Conservation (phyloP, 2,329 filamentous ascomycete genomes). For the Epichloe sibirici region DNA sequence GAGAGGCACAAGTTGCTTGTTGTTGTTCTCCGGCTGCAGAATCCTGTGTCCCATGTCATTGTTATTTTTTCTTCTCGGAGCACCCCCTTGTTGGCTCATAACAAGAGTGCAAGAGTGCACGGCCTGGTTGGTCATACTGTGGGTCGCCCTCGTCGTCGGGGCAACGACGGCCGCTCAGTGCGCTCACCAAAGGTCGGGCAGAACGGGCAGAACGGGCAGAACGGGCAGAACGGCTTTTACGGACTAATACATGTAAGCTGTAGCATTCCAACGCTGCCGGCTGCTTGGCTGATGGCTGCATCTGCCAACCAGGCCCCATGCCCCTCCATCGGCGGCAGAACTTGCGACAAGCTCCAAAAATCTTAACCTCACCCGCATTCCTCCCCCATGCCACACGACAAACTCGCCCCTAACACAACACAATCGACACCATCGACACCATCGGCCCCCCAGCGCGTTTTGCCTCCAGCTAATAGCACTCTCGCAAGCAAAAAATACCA, state of each 20-base stretch:
- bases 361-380: constrained; percentile 7
- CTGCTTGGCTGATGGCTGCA: background rate
- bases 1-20: constrained; percentile 9
- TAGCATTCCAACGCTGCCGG: background rate
- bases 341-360: background rate
- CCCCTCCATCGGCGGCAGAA: background rate
- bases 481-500: background rate
- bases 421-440: too few relatives aligned
- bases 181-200: too few relatives aligned
- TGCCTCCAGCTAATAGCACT: background rate
- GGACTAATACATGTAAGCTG: too few relatives aligned
- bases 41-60: background rate
- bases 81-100: background rate
- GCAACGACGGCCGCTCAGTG: constrained; percentile 8
- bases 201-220: too few relatives aligned
- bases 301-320: background rate
- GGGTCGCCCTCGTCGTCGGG: constrained; percentile 10
- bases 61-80: background rate
- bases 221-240: too few relatives aligned
- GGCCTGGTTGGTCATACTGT: constrained; percentile 8
- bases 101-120: background rate
- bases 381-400: constrained; percentile 1
- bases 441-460: too few relatives aligned
- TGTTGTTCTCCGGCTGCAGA: constrained; percentile 10
- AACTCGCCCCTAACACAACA: background rate